Conservation (phyloP, 768 basidiomycete genomes). For the Cystofilobasidium macerans region DNA sequence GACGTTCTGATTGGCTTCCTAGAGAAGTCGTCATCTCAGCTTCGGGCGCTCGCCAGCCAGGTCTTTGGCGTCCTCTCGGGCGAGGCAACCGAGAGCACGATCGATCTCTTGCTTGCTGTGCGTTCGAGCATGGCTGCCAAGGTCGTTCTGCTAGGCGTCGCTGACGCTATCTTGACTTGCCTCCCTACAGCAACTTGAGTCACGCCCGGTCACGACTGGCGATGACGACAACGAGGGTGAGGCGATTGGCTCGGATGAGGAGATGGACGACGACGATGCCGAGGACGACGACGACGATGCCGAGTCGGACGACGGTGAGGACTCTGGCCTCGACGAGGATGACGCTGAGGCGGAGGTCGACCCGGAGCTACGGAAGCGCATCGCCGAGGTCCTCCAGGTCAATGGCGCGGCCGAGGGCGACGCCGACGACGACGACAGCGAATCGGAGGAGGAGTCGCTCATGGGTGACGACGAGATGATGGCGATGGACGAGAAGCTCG, state of each 20-base stretch:
- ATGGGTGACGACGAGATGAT: conserved; percentile 99
- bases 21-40: conserved; percentile 68
- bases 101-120: conserved; percentile 72
- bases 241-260: conserved; percentile 36
- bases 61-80: conserved; percentile 64
- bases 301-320: conserved; percentile 30
- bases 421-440: conserved; percentile 44
- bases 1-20: conserved; percentile 84
- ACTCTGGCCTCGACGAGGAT: conserved; percentile 40
- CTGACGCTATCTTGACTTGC: conserved; percentile 1
- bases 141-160: conserved; percentile 8
- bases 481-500: conserved; percentile 83
- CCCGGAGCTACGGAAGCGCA: conserved; percentile 53
- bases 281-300: conserved; percentile 47
- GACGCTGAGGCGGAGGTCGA: conserved; percentile 39
- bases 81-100: conserved; percentile 54
- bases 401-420: conserved; percentile 43
- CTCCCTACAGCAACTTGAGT: conserved; percentile 18
- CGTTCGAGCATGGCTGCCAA: conserved; percentile 35
- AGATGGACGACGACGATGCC: conserved; percentile 37
- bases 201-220: conserved; percentile 26
- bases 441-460: conserved; percentile 33
- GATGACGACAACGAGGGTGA: conserved; percentile 32
- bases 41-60: conserved; percentile 67
- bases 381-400: conserved; percentile 42